Evolutionary conservation across 306 rosid genomes (phyloP).

Genomic region (Pterocarpus santalinus): DNA sequence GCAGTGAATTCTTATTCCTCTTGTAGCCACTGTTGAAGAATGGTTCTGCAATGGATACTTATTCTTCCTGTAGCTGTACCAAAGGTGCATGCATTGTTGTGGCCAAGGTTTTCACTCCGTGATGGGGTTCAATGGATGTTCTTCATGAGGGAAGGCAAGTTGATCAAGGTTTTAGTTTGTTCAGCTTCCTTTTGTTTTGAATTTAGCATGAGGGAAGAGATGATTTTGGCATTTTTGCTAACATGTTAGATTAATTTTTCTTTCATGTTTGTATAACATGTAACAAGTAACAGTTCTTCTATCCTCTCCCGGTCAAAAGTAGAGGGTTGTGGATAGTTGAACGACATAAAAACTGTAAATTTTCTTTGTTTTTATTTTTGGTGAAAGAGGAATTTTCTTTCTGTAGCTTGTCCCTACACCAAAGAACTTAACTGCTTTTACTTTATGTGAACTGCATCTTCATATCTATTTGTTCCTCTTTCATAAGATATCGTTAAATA

Average conservation of each 20-base stretch:
- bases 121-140: constrained; percentile 37
- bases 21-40: constrained; percentile 4
- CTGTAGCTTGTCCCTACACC: constrained; percentile 20
- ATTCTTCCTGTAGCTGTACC: not conserved
- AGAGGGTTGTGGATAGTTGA: constrained; percentile 32
- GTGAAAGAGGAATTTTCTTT: constrained; percentile 12
- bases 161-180: constrained; percentile 45
- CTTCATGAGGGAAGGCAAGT: constrained; percentile 41
- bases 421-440: constrained; percentile 13
- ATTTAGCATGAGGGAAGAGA: constrained; percentile 28
- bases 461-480: not conserved
- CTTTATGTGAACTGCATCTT: not conserved
- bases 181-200: constrained; percentile 45
- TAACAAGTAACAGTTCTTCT: constrained; percentile 35
- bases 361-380: constrained; percentile 35
- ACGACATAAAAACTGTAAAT: constrained; percentile 45
- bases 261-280: constrained; percentile 29
- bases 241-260: constrained; percentile 33
- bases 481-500: not conserved
- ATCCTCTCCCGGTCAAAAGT: constrained; percentile 17
- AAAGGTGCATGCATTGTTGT: constrained; percentile 21
- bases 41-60: constrained; percentile 17
- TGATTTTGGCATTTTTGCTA: constrained; percentile 42
- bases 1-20: constrained; percentile 34
- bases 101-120: constrained; percentile 17